Base-by-base conservation (phyloP, 208 protist genomes). In the Porcisia hertigi region DNA sequence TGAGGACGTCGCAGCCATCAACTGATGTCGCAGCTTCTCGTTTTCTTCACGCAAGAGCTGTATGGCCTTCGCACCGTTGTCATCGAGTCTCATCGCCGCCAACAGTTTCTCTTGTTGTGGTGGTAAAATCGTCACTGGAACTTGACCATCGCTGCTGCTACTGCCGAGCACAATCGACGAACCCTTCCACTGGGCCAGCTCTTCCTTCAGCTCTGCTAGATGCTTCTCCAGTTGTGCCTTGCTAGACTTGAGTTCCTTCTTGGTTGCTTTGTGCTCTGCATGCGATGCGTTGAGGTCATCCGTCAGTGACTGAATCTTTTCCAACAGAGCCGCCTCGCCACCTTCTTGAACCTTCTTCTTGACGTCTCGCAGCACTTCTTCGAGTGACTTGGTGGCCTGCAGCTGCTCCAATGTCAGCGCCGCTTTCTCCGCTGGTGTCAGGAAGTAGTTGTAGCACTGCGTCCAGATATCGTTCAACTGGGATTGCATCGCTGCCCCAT, bases 401-500 rank as follows among this genome's bases (percentile, higher is more conserved):
- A 93, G 89, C 49, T 71, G 63, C 77, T 82, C 79, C 80, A 79
- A 36, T 57, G 64, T 45, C 76, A 78, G 52, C 47, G 54, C 45
- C 11, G 77, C 53, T 25, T 83, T 74, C 73, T 83, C 74, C 30
- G 65, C 72, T 23, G 64, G 34, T 0, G 69, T 69, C 43, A 86
- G 57, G 39, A 95, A 82, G 81, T 90, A 93, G 41, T 69, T 81
- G 43, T 84, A 69, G 65, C 92, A 96, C 20, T 91, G 63, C 34
- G 80, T 78, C 54, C 91, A 77, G 3, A 94, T 78, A 47, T 93
- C 89, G 41, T 84, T 82, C 20, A 81, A 79, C 77, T 90, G 84
- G 39, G 83, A 66, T 55, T 86, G 73, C 64, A 84, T 78, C 39
- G 89, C 88, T 23, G 45, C 75, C 1, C 75, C 77, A 67, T 54